Evolutionary conservation across 1,284 basidiomycete species (phyloP).

Genomic region (Earliella scabrosa): DNA sequence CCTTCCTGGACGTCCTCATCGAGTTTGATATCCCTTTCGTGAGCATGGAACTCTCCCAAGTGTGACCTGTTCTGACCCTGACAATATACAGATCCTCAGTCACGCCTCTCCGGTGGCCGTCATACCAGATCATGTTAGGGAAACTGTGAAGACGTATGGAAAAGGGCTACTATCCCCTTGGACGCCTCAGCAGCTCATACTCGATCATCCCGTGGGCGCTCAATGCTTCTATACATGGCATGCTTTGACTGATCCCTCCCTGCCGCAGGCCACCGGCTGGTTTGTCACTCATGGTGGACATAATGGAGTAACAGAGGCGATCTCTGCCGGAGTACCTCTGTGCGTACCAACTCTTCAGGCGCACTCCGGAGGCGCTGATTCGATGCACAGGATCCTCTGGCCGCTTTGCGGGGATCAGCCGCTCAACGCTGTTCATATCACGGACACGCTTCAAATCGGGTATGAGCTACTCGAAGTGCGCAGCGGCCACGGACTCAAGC

Average conservation of each 20-base stretch:
- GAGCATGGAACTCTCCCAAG: not conserved
- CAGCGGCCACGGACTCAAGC: constrained; percentile 26
- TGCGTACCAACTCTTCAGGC: too few species aligned
- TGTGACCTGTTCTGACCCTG: too few species aligned
- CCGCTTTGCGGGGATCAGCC: constrained; percentile 32
- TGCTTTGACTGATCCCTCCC: not conserved
- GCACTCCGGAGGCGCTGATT: too few species aligned
- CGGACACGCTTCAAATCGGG: constrained; percentile 25
- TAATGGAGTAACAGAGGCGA: constrained; percentile 25
- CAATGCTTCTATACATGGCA: too few species aligned
- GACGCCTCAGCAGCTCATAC: constrained; percentile 28
- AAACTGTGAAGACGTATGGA: constrained; percentile 17
- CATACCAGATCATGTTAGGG: constrained; percentile 16
- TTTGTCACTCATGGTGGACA: constrained; percentile 30
- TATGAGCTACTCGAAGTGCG: constrained; percentile 36
- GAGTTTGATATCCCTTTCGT: constrained; percentile 25
- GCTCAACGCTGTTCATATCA: constrained; percentile 26
- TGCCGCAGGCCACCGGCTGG: constrained; percentile 26
- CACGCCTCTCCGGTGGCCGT: constrained; percentile 18
- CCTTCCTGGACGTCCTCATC: constrained; percentile 25
- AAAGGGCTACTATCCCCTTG: constrained; percentile 22
- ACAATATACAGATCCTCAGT: constrained; percentile 28
- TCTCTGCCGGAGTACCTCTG: constrained; percentile 25
- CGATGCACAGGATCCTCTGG: constrained; percentile 34
- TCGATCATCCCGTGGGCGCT: constrained; percentile 29